Percentiles rank a stretch among this genome's conserved stretches.
Evolutionary conservation across 2,329 filamentous ascomycete species (phyloP).

Genomic region (Epichloe uncinata): DNA sequence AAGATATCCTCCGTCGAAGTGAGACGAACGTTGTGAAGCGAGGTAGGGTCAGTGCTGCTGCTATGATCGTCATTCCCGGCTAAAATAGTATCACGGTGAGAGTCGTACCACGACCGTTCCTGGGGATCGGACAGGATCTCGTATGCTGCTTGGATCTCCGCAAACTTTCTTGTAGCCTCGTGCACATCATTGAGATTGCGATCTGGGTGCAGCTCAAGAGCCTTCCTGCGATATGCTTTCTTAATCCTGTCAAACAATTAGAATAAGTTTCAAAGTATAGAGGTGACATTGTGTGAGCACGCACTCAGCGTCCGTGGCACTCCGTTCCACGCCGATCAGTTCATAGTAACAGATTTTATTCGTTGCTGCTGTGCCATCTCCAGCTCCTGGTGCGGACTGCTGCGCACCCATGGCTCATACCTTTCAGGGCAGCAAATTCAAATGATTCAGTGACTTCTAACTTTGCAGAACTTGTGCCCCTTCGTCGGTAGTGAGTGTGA

Average conservation of each 20-base stretch:
- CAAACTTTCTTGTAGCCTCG: conserved; percentile 71
- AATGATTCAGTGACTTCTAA: background rate
- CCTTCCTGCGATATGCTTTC: conserved; percentile 81
- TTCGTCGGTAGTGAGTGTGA: background rate
- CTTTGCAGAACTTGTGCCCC: background rate
- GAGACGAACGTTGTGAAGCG: conserved; percentile 55
- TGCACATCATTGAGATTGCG: conserved; percentile 82
- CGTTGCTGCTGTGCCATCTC: conserved; percentile 11
- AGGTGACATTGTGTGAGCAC: conserved; percentile 11
- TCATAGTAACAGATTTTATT: conserved; percentile 78
- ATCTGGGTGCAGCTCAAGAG: conserved; percentile 88
- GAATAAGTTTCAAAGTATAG: background rate
- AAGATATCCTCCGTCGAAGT: conserved; percentile 73
- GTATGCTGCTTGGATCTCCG: conserved; percentile 85
- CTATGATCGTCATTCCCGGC: conserved; percentile 42
- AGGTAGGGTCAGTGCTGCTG: conserved; percentile 37
- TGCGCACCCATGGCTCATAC: conserved; percentile 35
- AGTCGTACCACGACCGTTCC: conserved; percentile 95
- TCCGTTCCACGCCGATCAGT: conserved; percentile 58
- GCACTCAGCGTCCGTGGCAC: conserved; percentile 71
- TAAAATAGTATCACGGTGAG: conserved; percentile 76
- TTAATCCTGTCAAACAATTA: conserved; percentile 53
- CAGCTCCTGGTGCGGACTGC: conserved; percentile 30
- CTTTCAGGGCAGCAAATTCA: background rate
- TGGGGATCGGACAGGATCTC: conserved; percentile 93